phyloP scores from a whole-genome alignment of 768 basidiomycete species.

The Collybia mongolica region DNA sequence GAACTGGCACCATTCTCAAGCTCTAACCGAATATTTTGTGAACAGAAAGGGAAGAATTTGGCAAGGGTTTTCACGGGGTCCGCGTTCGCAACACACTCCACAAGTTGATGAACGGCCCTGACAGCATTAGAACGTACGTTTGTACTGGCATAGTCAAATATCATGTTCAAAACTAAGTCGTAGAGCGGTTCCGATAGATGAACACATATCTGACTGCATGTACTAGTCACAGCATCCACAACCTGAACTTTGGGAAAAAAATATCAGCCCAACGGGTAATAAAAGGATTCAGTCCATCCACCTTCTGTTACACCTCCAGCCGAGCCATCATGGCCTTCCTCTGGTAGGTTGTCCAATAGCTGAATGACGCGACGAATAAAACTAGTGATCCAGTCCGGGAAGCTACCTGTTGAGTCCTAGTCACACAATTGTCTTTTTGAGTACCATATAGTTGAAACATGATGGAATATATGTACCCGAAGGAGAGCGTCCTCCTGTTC shows the following conservation, averaged over 20 bases:
- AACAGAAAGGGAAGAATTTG: constrained; percentile 76
- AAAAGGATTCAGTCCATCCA: constrained; percentile 17
- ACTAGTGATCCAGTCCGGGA: constrained; percentile 81
- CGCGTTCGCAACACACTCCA: constrained; percentile 83
- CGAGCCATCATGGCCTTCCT: constrained; percentile 66
- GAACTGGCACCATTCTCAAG: constrained; percentile 85
- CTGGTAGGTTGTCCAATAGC: constrained; percentile 82
- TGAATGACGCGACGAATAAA: constrained; percentile 79
- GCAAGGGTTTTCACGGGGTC: constrained; percentile 74
- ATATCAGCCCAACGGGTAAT: not conserved
- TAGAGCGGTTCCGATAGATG: constrained; percentile 74
- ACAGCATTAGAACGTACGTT: constrained; percentile 85
- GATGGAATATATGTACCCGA: too few species aligned
- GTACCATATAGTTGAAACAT: not conserved
- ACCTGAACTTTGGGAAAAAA: constrained; percentile 51
- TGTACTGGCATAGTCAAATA: constrained; percentile 79
- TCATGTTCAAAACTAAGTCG: constrained; percentile 79
- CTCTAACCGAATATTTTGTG: constrained; percentile 67
- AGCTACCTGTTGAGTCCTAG: constrained; percentile 66
- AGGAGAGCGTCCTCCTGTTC: constrained; percentile 74
- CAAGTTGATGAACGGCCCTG: constrained; percentile 81
- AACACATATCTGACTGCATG: constrained; percentile 75
- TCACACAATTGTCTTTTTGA: not conserved
- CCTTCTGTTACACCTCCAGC: constrained; percentile 68
- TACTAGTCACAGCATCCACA: constrained; percentile 72